phyloP scores from a whole-genome alignment of 768 basidiomycete genomes.

The Boletus vermiculosoides region DNA sequence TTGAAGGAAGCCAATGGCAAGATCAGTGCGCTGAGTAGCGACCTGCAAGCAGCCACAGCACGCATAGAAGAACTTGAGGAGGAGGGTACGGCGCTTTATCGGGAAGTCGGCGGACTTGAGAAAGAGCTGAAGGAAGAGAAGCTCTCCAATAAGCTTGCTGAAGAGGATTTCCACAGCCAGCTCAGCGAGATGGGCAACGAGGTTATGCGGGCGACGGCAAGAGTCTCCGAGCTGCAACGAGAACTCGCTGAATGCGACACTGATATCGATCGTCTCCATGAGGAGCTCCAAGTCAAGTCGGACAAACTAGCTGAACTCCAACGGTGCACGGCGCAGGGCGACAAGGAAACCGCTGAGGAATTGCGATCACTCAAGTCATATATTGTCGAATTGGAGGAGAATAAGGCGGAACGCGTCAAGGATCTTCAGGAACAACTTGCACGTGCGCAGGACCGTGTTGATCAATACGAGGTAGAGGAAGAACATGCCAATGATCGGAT shows the following conservation, averaged over 20 bases:
- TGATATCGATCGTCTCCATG: constrained; percentile 32
- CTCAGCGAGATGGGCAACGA: constrained; percentile 31
- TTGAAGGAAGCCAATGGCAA: constrained; percentile 64
- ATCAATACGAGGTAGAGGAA: constrained; percentile 43
- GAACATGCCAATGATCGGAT: constrained; percentile 49
- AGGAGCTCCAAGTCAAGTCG: constrained; percentile 42
- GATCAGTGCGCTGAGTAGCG: constrained; percentile 51
- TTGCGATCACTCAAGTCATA: constrained; percentile 46
- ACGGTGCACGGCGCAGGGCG: constrained; percentile 24
- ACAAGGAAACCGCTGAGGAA: constrained; percentile 31
- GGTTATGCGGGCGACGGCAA: constrained; percentile 32
- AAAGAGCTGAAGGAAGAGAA: constrained; percentile 55
- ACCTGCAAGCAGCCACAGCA: constrained; percentile 50
- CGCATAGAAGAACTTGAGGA: constrained; percentile 64
- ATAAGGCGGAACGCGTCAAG: constrained; percentile 50
- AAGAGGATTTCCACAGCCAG: constrained; percentile 39
- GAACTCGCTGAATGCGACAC: constrained; percentile 43
- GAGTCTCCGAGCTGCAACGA: constrained; percentile 43
- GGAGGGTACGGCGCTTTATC: constrained; percentile 52
- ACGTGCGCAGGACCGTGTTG: constrained; percentile 44
- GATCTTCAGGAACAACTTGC: constrained; percentile 56
- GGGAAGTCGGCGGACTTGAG: constrained; percentile 54
- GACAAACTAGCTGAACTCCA: constrained; percentile 26
- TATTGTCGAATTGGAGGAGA: constrained; percentile 59
- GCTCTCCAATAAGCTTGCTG: constrained; percentile 37